These are phyloP conservation scores for Podaxis carcinomalis DNA, from an alignment of 768 basidiomycete species.

Conservation along the genomic window DNA sequence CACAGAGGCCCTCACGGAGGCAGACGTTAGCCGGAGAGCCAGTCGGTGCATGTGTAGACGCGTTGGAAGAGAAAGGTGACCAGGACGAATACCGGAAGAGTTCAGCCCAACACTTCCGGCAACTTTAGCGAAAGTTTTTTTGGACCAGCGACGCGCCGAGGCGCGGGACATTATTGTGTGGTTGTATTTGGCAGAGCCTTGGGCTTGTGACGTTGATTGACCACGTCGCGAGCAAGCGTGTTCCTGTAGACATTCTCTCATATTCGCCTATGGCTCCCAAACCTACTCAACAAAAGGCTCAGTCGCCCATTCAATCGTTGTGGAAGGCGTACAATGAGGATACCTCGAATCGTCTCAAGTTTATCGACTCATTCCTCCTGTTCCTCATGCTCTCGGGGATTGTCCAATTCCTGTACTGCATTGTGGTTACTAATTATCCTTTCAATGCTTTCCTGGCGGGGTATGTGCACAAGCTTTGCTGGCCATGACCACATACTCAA, in stretches of 20 bases:
- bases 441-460: constrained; percentile 97
- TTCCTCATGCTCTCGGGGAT: constrained; percentile 92
- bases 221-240: constrained; percentile 29
- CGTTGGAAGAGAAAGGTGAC: not conserved
- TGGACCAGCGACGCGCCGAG: not conserved
- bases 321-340: constrained; percentile 74
- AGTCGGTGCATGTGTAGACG: constrained; percentile 19
- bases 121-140: constrained; percentile 13
- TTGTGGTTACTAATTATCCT: constrained; percentile 88
- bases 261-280: constrained; percentile 31
- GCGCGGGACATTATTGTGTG: constrained; percentile 22
- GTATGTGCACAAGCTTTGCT: constrained; percentile 41
- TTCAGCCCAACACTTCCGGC: not conserved
- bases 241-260: constrained; percentile 1
- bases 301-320: constrained; percentile 44
- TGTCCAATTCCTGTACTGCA: constrained; percentile 87
- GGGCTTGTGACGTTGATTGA: constrained; percentile 15
- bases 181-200: constrained; percentile 28
- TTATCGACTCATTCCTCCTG: constrained; percentile 88
- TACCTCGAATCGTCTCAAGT: constrained; percentile 84
- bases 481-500: not conserved
- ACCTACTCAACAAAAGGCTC: constrained; percentile 23
- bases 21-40: constrained; percentile 24
- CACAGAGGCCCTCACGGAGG: constrained; percentile 20
- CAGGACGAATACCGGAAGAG: not conserved